These are phyloP conservation scores for Chaetomium tenue DNA, from an alignment of 495 filamentous ascomycete genomes.

Conservation along the genomic window DNA sequence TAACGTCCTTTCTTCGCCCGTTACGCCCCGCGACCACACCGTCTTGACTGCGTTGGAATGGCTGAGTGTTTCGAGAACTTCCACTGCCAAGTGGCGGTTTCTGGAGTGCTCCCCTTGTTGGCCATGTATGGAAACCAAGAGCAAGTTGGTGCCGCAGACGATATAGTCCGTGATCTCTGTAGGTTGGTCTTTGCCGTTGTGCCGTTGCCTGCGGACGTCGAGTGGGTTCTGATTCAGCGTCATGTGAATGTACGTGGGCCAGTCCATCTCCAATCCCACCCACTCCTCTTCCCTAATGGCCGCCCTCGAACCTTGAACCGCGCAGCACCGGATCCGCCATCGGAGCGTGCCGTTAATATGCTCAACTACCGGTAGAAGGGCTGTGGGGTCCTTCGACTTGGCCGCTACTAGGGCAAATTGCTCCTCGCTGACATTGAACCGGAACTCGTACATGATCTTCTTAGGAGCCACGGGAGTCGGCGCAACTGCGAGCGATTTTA, in stretches of 20 bases:
- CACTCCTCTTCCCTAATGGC: slow-evolving; percentile 50
- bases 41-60: slow-evolving; percentile 50
- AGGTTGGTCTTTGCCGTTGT: slow-evolving; percentile 72
- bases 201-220: slow-evolving; percentile 59
- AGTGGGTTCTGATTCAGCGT: slow-evolving; percentile 62
- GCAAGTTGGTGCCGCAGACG: slow-evolving; percentile 53
- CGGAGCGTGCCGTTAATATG: slow-evolving; percentile 43
- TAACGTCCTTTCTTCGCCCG: slow-evolving; percentile 41
- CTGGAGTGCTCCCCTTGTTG: slow-evolving; percentile 37
- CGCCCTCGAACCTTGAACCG: slow-evolving; percentile 1
- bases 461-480: slow-evolving; percentile 41
- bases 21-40: slow-evolving; percentile 38
- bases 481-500: slow-evolving; percentile 43
- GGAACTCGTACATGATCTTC: slow-evolving; percentile 32
- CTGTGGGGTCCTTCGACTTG: slow-evolving; percentile 17
- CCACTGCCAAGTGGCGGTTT: slow-evolving; percentile 59
- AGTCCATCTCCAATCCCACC: slow-evolving; percentile 59
- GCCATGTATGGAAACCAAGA: slow-evolving; percentile 55
- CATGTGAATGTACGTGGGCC: slow-evolving; percentile 72
- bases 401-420: slow-evolving; percentile 33
- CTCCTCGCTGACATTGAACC: slow-evolving; percentile 36
- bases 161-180: slow-evolving; percentile 65
- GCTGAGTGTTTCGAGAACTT: slow-evolving; percentile 55
- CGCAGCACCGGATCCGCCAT: slow-evolving; percentile 43
- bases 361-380: slow-evolving; percentile 31